A percentile compares a stretch with the other conserved stretches of the same genome.
phyloP scores from a whole-genome alignment of 2,329 filamentous ascomycete genomes.

The Penicillium freii region DNA sequence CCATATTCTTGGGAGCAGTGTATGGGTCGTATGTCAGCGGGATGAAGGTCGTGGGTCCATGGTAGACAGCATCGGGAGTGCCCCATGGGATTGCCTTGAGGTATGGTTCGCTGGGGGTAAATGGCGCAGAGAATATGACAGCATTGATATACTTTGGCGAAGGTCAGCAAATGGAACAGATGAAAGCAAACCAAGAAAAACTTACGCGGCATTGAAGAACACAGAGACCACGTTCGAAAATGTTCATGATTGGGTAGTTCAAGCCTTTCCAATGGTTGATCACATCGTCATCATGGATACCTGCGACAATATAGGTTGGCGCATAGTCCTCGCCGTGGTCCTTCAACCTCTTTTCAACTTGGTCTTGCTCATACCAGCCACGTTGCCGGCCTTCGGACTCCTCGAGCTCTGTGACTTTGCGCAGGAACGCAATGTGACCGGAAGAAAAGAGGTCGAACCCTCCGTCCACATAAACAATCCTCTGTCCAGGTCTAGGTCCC shows the following conservation, averaged over 20 bases:
- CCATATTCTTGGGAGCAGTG: constrained; percentile 72
- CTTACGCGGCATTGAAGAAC: constrained; percentile 88
- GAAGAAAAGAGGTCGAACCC: constrained; percentile 96
- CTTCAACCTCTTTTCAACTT: constrained; percentile 60
- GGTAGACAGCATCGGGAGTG: constrained; percentile 78
- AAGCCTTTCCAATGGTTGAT: constrained; percentile 97
- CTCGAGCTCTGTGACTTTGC: constrained; percentile 71
- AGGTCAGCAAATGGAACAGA: background rate
- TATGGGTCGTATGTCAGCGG: constrained; percentile 76
- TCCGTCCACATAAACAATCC: constrained; percentile 91
- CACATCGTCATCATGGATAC: constrained; percentile 89
- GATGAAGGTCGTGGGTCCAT: constrained; percentile 93
- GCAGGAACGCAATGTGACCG: constrained; percentile 93
- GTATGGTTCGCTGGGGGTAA: constrained; percentile 76
- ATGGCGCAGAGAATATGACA: constrained; percentile 86
- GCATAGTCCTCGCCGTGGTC: constrained; percentile 70
- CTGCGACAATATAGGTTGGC: constrained; percentile 84
- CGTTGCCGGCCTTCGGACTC: constrained; percentile 63
- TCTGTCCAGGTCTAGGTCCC: constrained; percentile 72
- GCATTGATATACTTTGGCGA: constrained; percentile 72
- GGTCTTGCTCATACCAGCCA: constrained; percentile 72
- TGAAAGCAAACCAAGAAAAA: constrained; percentile 6
- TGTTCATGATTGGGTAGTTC: constrained; percentile 99
- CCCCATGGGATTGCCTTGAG: constrained; percentile 72
- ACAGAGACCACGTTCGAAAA: constrained; percentile 91